Evolutionary conservation across 768 basidiomycete genomes (phyloP).

Genomic region (Rhodotorula graminis): DNA sequence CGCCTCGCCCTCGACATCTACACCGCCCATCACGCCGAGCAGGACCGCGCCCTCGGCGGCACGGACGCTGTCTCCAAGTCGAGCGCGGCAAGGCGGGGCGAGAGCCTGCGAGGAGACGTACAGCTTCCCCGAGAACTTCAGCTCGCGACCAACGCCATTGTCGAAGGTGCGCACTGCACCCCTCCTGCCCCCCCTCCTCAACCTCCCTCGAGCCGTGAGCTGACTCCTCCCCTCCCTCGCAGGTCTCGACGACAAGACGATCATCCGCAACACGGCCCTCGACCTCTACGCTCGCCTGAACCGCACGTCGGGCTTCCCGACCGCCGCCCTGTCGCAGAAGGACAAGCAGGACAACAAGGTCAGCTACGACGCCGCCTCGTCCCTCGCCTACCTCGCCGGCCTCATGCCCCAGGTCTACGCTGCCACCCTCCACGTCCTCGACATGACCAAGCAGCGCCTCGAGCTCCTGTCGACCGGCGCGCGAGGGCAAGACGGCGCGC

Average conservation of each 20-base stretch:
- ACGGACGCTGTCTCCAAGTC: not conserved
- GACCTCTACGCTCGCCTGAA: slow-evolving; percentile 62
- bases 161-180: slow-evolving; percentile 10
- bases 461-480: slow-evolving; percentile 52
- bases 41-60: not conserved
- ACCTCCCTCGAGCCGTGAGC: not conserved
- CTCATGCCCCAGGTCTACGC: slow-evolving; percentile 83
- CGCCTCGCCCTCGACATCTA: slow-evolving; percentile 33
- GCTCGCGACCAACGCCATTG: slow-evolving; percentile 65
- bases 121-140: slow-evolving; percentile 69
- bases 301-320: slow-evolving; percentile 54
- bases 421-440: slow-evolving; percentile 68
- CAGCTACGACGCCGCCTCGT: slow-evolving; percentile 57
- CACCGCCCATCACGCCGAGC: slow-evolving; percentile 58
- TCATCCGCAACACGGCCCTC: slow-evolving; percentile 62
- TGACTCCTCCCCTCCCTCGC: not conserved
- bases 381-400: slow-evolving; percentile 76
- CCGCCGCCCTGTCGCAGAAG: slow-evolving; percentile 33
- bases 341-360: slow-evolving; percentile 65
- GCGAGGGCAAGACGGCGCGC: slow-evolving; percentile 41
- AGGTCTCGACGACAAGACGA: slow-evolving; percentile 44
- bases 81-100: slow-evolving; percentile 47
- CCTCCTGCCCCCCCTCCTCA: not conserved
- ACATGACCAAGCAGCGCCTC: slow-evolving; percentile 61
- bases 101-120: slow-evolving; percentile 65